Evolutionary conservation across 305 asterid species (phyloP).

Genomic region (Solanum hybrid): DNA sequence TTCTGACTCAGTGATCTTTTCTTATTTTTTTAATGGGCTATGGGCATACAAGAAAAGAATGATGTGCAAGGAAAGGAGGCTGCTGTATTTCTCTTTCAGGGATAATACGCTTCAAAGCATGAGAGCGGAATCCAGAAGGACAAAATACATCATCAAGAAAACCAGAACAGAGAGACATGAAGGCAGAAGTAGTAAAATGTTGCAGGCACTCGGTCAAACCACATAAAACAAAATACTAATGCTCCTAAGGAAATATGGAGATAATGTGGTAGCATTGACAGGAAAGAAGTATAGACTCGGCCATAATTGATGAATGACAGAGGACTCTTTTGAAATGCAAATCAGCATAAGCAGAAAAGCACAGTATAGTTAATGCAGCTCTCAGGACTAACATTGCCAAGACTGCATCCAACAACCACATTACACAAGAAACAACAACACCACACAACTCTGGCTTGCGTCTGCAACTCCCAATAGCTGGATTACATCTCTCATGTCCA

Average conservation of each 20-base stretch:
- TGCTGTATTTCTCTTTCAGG: neutral
- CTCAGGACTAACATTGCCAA: neutral
- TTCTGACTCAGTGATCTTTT: neutral
- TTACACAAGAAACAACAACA: neutral
- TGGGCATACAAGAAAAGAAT: neutral
- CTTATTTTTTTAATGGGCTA: neutral
- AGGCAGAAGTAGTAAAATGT: neutral
- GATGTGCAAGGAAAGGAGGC: neutral
- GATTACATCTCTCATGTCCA: neutral
- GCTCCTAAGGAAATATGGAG: neutral
- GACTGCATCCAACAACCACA: neutral
- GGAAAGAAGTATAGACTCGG: neutral
- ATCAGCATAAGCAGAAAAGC: conserved; percentile 1
- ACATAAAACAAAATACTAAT: neutral
- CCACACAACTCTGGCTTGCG: neutral
- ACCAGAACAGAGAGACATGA: neutral
- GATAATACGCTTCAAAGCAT: neutral
- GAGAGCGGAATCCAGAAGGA: neutral
- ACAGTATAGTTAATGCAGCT: neutral
- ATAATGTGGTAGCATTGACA: neutral
- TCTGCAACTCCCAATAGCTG: neutral
- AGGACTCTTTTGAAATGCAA: neutral
- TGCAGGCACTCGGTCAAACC: neutral
- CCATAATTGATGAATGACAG: neutral
- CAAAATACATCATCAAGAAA: neutral